phyloP scores from a whole-genome alignment of 805 yeast genomes.

The Myxozyma neotropica region DNA sequence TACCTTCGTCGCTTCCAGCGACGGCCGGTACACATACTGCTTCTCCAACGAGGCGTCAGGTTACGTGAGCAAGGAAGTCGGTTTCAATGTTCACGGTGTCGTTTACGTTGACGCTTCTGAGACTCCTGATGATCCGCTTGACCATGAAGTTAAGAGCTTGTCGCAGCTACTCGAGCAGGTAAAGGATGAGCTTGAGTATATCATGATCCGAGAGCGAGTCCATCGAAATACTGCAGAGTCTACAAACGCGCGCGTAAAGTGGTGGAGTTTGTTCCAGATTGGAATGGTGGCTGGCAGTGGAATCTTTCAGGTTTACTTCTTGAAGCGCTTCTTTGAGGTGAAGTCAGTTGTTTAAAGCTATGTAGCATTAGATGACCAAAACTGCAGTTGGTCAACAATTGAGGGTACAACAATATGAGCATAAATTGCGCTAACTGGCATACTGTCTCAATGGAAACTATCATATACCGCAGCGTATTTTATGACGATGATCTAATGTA shows the following conservation, averaged over 20 bases:
- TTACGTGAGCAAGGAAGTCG: conserved; percentile 80
- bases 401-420: too few relatives aligned
- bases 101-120: conserved; percentile 70
- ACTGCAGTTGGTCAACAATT: too few relatives aligned
- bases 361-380: background rate
- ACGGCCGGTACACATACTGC: conserved; percentile 84
- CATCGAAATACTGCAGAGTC: conserved; percentile 99
- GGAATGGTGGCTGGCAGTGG: conserved; percentile 83
- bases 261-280: conserved; percentile 95
- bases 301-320: conserved; percentile 88
- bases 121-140: conserved; percentile 50
- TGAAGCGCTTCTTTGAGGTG: conserved; percentile 94
- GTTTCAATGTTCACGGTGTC: conserved; percentile 93
- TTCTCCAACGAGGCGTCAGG: conserved; percentile 83
- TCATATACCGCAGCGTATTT: background rate
- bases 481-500: background rate
- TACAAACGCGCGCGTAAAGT: conserved; percentile 93
- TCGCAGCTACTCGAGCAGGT: conserved; percentile 79
- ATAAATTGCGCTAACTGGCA: too few relatives aligned
- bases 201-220: conserved; percentile 93
- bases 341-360: conserved; percentile 70
- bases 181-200: conserved; percentile 85
- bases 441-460: too few relatives aligned
- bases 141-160: conserved; percentile 76
- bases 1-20: conserved; percentile 60